Evolutionary conservation across 2,329 filamentous ascomycete genomes (phyloP).

Genomic region (Botrytis porri): DNA sequence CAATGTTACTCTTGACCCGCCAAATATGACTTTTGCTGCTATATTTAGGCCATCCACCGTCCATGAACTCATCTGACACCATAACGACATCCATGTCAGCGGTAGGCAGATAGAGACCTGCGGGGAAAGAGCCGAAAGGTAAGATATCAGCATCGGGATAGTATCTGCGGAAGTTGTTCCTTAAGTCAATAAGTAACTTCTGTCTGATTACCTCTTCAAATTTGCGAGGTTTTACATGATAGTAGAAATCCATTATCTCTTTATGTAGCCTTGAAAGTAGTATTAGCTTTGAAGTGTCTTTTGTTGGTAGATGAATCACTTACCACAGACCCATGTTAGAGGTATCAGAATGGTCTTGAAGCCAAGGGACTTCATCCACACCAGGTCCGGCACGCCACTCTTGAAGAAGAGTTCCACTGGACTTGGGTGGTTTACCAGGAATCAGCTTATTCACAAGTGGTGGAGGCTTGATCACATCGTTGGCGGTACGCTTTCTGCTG

Average conservation of each 20-base stretch:
- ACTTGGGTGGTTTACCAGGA: slow-evolving; percentile 25
- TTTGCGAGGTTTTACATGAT: slow-evolving; percentile 72
- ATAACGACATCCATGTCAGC: slow-evolving; percentile 95
- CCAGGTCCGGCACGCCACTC: slow-evolving; percentile 43
- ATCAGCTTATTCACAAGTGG: slow-evolving; percentile 29
- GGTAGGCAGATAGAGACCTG: slow-evolving; percentile 69
- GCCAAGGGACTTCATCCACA: slow-evolving; percentile 60
- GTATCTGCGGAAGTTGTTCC: slow-evolving; percentile 53
- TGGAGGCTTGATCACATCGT: slow-evolving; percentile 56
- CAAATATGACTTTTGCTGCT: slow-evolving; percentile 46
- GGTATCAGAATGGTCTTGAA: slow-evolving; percentile 53
- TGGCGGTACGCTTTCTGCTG: slow-evolving; percentile 70
- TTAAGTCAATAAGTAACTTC: slow-evolving; percentile 68
- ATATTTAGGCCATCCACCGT: slow-evolving; percentile 47
- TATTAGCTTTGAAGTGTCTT: slow-evolving; percentile 19
- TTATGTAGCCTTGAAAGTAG: slow-evolving; percentile 67
- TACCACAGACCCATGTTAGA: slow-evolving; percentile 56
- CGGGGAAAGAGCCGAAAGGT: slow-evolving; percentile 91
- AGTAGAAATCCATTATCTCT: slow-evolving; percentile 85
- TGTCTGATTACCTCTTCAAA: slow-evolving; percentile 76
- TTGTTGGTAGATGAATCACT: slow-evolving; percentile 32
- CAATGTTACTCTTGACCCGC: slow-evolving; percentile 60
- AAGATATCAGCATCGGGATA: slow-evolving; percentile 60
- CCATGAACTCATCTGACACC: slow-evolving; percentile 59
- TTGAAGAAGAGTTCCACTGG: slow-evolving; percentile 39